A percentile compares a stretch with the other conserved stretches of the same genome.
Conservation (phyloP, 441 rosid genomes). For the Isatis lusitanica region DNA sequence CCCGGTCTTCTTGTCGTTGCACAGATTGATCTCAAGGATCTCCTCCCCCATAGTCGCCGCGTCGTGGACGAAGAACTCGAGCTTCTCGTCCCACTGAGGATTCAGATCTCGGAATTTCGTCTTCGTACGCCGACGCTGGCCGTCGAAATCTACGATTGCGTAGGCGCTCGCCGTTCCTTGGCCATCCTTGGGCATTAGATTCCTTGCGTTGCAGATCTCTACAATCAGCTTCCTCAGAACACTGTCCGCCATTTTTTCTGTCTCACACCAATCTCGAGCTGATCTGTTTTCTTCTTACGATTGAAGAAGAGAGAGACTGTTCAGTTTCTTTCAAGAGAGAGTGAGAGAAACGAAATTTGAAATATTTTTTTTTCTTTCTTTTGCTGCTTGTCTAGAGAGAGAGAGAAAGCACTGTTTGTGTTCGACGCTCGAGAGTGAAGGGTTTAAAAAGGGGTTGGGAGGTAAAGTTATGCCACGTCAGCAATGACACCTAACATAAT, state of each 20-base stretch:
- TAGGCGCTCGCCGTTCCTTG: slow-evolving; percentile 88
- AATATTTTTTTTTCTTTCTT: not conserved
- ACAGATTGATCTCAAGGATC: slow-evolving; percentile 70
- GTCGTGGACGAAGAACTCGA: slow-evolving; percentile 73
- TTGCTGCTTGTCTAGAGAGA: slow-evolving; percentile 1
- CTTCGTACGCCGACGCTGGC: slow-evolving; percentile 73
- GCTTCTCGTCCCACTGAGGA: slow-evolving; percentile 83
- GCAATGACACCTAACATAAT: slow-evolving; percentile 12
- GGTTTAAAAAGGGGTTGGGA: slow-evolving; percentile 18
- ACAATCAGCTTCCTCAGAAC: slow-evolving; percentile 59
- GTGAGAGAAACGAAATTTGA: slow-evolving; percentile 17
- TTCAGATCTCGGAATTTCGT: slow-evolving; percentile 81
- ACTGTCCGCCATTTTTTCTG: slow-evolving; percentile 51
- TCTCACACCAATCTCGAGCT: not conserved
- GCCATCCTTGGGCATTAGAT: slow-evolving; percentile 84
- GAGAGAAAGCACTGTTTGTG: slow-evolving; percentile 32
- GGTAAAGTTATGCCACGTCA: slow-evolving; percentile 25
- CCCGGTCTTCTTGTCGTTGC: slow-evolving; percentile 68
- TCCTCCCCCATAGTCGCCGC: slow-evolving; percentile 55
- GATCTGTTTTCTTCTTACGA: not conserved
- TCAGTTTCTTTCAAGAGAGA: slow-evolving; percentile 13
- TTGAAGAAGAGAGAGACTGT: slow-evolving; percentile 4
- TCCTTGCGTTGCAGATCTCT: slow-evolving; percentile 73
- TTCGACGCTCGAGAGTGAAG: slow-evolving; percentile 19
- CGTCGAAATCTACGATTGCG: slow-evolving; percentile 72